A percentile compares a stretch with the other conserved stretches of the same genome.
These are phyloP conservation scores for Pleoardoris graminearum DNA, from an alignment of 2,329 filamentous ascomycete genomes.

Conservation along the genomic window DNA sequence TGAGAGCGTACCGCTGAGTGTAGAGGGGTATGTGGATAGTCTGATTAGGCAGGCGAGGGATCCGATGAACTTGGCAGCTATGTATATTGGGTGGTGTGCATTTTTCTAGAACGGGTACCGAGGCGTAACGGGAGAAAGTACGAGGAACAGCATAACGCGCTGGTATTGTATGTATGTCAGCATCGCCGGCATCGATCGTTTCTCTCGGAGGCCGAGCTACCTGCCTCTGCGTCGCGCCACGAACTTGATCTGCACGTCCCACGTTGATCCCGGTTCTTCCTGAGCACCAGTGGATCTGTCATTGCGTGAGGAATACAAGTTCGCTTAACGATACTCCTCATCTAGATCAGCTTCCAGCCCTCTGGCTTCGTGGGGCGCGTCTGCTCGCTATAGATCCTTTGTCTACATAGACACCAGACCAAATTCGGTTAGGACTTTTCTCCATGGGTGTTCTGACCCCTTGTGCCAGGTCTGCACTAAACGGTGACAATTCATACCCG, in stretches of 20 bases:
- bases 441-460: background rate
- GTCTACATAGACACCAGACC: too few relatives aligned
- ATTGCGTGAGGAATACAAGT: background rate
- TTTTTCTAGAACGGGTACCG: too few relatives aligned
- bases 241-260: too few relatives aligned
- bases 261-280: background rate
- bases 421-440: background rate
- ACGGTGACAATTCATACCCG: too few relatives aligned
- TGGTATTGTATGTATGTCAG: too few relatives aligned
- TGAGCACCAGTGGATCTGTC: background rate
- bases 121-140: too few relatives aligned
- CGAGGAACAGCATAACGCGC: too few relatives aligned
- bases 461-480: too few relatives aligned
- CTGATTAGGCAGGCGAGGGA: constrained; percentile 85
- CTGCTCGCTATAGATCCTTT: background rate
- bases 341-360: background rate
- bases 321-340: background rate
- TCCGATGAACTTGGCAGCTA: constrained; percentile 76
- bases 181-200: too few relatives aligned
- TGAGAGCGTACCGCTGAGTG: constrained; percentile 89
- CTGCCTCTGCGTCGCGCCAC: too few relatives aligned
- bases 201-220: too few relatives aligned
- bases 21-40: constrained; percentile 97
- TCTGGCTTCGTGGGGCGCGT: background rate
- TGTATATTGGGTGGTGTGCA: constrained; percentile 96